Evolutionary conservation across 495 filamentous ascomycete species (phyloP), one percentile per base, ranked within the genome.

Genomic region (Xylaria palmicola): DNA sequence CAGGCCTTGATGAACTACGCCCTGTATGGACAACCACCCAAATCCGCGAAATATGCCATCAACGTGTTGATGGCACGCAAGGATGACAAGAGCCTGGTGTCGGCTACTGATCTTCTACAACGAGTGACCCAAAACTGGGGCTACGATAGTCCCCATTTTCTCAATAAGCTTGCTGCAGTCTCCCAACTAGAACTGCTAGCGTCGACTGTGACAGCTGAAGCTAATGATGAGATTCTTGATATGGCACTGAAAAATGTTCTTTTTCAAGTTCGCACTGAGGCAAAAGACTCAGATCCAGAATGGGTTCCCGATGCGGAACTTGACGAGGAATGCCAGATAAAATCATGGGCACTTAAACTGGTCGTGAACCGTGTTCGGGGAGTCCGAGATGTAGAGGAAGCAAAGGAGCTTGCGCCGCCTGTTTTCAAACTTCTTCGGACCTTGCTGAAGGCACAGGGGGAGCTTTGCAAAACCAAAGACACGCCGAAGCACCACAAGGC

Each of bases 1-100:
- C 87, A 93, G 64, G 87, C 91, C 17, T 79, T 98, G 67, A 82
- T 87, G 41, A 86, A 80, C 61, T 97, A 90, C 70, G 90, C 93
- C 3, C 79, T 92, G 20, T 86, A 90, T 68, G 93, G 94, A 40
- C 80, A 82, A 29, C 93, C 94, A 3, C 83, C 91, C 12, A 86
- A 86, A 64, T 90, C 90, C 15, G 91, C 93, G 8, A 99, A 98
- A 72, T 88, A 97, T 75, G 95, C 94, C 0, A 87, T 98, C 36
- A 90, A 90, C 26, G 90, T 98, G 67, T 78, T 98, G 54, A 87
- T 96, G 78, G 86, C 89, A 22, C 86, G 86, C 13, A 83, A 89
- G 27, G 89, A 94, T 34, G 85, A 88, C 36, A 93, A 90, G 67
- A 91, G 94, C 63, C 86, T 92, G 84, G 66, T 75, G 19, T 89